phyloP scores from a whole-genome alignment of 2,329 filamentous ascomycete species.

The Neofusicoccum kwambonambiense region DNA sequence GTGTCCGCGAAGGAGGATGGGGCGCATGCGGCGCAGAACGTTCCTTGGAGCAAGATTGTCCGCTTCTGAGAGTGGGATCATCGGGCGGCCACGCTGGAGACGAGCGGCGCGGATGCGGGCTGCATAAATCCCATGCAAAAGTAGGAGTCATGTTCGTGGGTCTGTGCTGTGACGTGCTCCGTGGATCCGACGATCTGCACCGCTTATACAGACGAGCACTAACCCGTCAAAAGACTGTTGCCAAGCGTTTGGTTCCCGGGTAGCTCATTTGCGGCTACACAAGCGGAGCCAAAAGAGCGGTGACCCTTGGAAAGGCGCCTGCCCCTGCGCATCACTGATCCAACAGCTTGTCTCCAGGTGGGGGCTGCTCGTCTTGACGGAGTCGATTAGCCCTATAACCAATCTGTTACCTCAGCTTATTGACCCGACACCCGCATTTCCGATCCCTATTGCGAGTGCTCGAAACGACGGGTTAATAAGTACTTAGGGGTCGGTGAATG shows the following conservation, averaged over 20 bases:
- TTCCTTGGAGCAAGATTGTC: not conserved
- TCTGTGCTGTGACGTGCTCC: not conserved
- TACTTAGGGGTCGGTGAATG: no score
- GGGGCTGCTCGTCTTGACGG: not conserved
- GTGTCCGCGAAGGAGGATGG: no score
- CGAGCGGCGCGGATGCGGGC: not conserved
- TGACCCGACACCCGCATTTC: no score
- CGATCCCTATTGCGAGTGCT: no score
- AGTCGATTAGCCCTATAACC: not conserved
- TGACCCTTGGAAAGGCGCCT: not conserved
- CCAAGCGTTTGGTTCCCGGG: not conserved
- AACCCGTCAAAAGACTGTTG: not conserved
- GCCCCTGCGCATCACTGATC: not conserved
- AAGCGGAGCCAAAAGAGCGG: not conserved
- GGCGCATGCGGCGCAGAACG: no score
- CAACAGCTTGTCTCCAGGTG: not conserved
- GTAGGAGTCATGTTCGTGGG: not conserved
- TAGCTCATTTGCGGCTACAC: not conserved
- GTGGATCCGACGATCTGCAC: not conserved
- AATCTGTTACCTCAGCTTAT: no score
- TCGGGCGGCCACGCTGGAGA: not conserved
- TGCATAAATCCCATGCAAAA: not conserved
- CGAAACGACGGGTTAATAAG: no score
- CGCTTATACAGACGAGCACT: not conserved
- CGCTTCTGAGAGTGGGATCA: not conserved